Percentiles rank a stretch among this genome's conserved stretches.
Evolutionary conservation across 352 stramenopile genomes (phyloP).

Genomic region (Phytophthora pinifolia): DNA sequence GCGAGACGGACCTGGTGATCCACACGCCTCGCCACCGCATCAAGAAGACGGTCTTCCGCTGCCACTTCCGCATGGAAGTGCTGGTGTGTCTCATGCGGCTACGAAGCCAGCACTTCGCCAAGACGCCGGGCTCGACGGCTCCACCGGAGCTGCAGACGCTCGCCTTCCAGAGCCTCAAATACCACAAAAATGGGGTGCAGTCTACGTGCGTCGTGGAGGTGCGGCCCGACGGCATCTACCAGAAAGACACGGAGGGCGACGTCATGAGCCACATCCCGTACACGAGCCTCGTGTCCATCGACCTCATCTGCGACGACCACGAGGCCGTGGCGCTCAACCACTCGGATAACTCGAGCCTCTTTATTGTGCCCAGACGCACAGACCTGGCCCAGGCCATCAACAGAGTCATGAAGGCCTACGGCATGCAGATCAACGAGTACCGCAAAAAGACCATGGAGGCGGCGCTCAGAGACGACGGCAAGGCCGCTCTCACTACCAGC

Average conservation of each 20-base stretch:
- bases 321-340: slow-evolving; percentile 76
- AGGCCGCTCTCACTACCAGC: slow-evolving; percentile 24
- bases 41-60: slow-evolving; percentile 84
- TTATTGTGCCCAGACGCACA: slow-evolving; percentile 62
- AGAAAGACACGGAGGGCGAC: slow-evolving; percentile 73
- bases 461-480: slow-evolving; percentile 49
- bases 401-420: slow-evolving; percentile 70
- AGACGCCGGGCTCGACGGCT: slow-evolving; percentile 24
- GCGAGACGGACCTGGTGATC: slow-evolving; percentile 81
- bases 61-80: slow-evolving; percentile 82
- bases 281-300: slow-evolving; percentile 81
- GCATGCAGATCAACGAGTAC: slow-evolving; percentile 85
- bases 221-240: slow-evolving; percentile 71
- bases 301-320: slow-evolving; percentile 77
- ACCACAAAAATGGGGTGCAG: slow-evolving; percentile 55
- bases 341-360: slow-evolving; percentile 82
- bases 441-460: slow-evolving; percentile 76
- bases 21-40: slow-evolving; percentile 72
- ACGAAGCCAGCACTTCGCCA: slow-evolving; percentile 60
- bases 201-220: slow-evolving; percentile 72
- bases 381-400: slow-evolving; percentile 75
- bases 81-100: slow-evolving; percentile 79
- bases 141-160: slow-evolving; percentile 51
- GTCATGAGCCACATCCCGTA: slow-evolving; percentile 82
- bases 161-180: slow-evolving; percentile 62